Base-by-base conservation (phyloP, 177 flowering plant species). In the Vitis hybrid region DNA sequence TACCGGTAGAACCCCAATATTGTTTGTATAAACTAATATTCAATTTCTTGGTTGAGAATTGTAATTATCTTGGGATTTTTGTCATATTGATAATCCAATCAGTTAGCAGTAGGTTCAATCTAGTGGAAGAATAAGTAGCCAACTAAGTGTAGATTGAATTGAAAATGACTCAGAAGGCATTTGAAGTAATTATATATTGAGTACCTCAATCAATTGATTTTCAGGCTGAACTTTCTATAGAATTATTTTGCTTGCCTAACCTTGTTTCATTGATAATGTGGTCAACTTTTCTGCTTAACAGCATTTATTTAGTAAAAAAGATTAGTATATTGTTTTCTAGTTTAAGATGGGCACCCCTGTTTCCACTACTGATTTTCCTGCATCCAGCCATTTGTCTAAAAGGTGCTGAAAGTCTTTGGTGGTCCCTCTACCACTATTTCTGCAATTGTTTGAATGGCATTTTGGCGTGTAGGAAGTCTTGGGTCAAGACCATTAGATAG, bases 371-470 rank as follows among this genome's bases (percentile, higher is more conserved):
- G 9, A 39, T 10, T 14, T 53, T 61, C 53, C 60, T 52, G 52
- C 50, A 69, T 19, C 66, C 13, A 29, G 29, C 19, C 12, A 13
- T 52, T 53, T 52, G 60, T 39, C 34, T 19, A 31, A 31, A 51
- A 68, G 4, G 45, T 39, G 45, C 45, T 0, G 45, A 39, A 39
- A 39, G 45, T 39, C 13, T 60, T 29, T 51, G 16, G 53, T 63
- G 31, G 68, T 65, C 69, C 57, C 65, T 50, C 18, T n/a, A 18
- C 69, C 74, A 71, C 51, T 71, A 54, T 13, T n/a, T 63, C 52
- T 13, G 10, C n/a, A 0, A 26, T 26, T 26, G 29, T 26, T 53
- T 5, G 29, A 26, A 26, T 26, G 29, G 29, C 16, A 10, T 15
- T 63, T 57, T 56, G 53, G 31, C 45, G 48, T 13, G 10, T n/a